Evolutionary conservation across 2,329 filamentous ascomycete species (phyloP).

Genomic region (Cladophialophora carrionii): DNA sequence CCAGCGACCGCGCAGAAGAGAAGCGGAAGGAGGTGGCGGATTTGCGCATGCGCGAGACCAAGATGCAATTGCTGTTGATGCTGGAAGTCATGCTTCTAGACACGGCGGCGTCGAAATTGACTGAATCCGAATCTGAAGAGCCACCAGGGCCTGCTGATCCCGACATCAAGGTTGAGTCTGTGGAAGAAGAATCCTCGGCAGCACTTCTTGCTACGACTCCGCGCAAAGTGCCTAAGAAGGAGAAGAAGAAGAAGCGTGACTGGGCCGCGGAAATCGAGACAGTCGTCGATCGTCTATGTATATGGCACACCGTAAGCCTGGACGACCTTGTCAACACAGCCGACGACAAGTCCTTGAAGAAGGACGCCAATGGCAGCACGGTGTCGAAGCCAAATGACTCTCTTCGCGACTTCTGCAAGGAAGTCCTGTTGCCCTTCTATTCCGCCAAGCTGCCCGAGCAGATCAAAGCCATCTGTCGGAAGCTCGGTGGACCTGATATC

Average conservation of each 20-base stretch:
- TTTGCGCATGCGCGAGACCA: constrained; percentile 53
- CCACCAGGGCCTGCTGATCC: constrained; percentile 45
- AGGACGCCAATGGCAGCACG: constrained; percentile 24
- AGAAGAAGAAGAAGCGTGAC: constrained; percentile 46
- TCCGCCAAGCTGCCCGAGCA: constrained; percentile 52
- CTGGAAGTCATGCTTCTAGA: constrained; percentile 54
- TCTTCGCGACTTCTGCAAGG: constrained; percentile 55
- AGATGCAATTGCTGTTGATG: constrained; percentile 55
- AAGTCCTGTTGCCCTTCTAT: constrained; percentile 57
- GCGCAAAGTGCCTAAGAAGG: constrained; percentile 46
- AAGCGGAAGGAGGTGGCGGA: constrained; percentile 49
- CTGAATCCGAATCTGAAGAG: constrained; percentile 34
- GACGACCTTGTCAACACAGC: constrained; percentile 44
- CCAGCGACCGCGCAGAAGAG: constrained; percentile 14
- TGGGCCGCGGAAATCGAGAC: constrained; percentile 51
- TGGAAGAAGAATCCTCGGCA: constrained; percentile 31
- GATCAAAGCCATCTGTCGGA: constrained; percentile 52
- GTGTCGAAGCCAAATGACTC: constrained; percentile 45
- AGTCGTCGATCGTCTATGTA: constrained; percentile 54
- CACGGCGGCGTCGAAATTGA: constrained; percentile 25
- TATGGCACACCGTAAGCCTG: constrained; percentile 55
- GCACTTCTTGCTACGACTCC: constrained; percentile 29
- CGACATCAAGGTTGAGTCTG: constrained; percentile 47
- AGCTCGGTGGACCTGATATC: constrained; percentile 50
- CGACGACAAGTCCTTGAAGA: constrained; percentile 25